phyloP scores from a whole-genome alignment of 2,329 filamentous ascomycete species.

The Trichoderma sp. region DNA sequence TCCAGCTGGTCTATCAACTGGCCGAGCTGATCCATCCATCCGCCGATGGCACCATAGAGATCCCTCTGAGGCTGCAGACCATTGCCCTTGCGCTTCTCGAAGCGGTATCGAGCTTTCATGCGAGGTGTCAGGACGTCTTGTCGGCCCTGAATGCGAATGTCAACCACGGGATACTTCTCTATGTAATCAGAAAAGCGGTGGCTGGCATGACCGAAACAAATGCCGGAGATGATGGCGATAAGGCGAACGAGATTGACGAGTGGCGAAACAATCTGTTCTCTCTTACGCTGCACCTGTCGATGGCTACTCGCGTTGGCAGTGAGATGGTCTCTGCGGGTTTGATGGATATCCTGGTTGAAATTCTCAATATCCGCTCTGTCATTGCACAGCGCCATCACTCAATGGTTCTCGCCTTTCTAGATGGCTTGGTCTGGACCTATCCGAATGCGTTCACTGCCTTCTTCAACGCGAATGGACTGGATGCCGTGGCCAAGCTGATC shows the following conservation, averaged over 20 bases:
- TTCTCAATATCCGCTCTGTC: conserved; percentile 77
- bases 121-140: conserved; percentile 78
- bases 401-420: conserved; percentile 82
- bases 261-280: conserved; percentile 91
- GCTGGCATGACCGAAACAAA: conserved; percentile 70
- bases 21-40: conserved; percentile 88
- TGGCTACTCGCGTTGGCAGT: conserved; percentile 72
- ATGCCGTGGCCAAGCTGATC: conserved; percentile 86
- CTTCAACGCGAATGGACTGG: conserved; percentile 79
- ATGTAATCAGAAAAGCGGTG: conserved; percentile 87
- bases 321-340: conserved; percentile 88
- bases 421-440: conserved; percentile 82
- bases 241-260: conserved; percentile 72
- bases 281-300: conserved; percentile 79
- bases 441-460: conserved; percentile 83
- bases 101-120: conserved; percentile 77
- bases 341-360: conserved; percentile 86
- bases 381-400: conserved; percentile 83
- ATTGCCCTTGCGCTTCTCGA: conserved; percentile 81
- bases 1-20: conserved; percentile 89
- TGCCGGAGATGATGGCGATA: conserved; percentile 56
- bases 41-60: conserved; percentile 64
- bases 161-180: conserved; percentile 92
- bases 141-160: conserved; percentile 93
- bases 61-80: conserved; percentile 78